Evolutionary conservation across 2,329 filamentous ascomycete species (phyloP).

Genomic region (Myotisia sp.): DNA sequence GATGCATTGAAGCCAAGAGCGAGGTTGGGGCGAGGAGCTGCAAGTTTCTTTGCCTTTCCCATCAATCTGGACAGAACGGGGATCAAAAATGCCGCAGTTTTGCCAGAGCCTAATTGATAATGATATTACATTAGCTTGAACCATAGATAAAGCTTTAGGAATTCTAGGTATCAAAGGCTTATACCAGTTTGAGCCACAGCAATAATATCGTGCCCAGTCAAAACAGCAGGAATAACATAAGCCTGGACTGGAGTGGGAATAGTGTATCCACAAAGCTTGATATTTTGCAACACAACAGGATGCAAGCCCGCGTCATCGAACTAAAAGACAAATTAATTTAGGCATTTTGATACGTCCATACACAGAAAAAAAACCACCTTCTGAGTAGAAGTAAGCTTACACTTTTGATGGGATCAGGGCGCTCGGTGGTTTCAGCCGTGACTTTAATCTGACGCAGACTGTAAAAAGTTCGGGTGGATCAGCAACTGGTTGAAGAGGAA

Average conservation of each 20-base stretch:
- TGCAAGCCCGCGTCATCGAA: slow-evolving; percentile 75
- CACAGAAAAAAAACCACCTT: neutral
- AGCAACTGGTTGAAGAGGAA: slow-evolving; percentile 6
- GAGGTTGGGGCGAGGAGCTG: slow-evolving; percentile 58
- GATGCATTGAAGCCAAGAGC: slow-evolving; percentile 39
- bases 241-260: slow-evolving; percentile 74
- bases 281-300: slow-evolving; percentile 65
- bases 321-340: slow-evolving; percentile 24
- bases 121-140: slow-evolving; percentile 73
- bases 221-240: slow-evolving; percentile 67
- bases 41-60: slow-evolving; percentile 85
- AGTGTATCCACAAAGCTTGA: slow-evolving; percentile 56
- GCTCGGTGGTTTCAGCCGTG: slow-evolving; percentile 34
- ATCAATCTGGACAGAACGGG: slow-evolving; percentile 82
- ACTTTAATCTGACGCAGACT: slow-evolving; percentile 38
- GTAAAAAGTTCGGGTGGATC: neutral
- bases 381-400: slow-evolving; percentile 26
- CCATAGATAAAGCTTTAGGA: slow-evolving; percentile 20
- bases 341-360: too few relatives aligned
- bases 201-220: slow-evolving; percentile 66
- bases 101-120: slow-evolving; percentile 61
- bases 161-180: slow-evolving; percentile 18
- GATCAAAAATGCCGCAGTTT: slow-evolving; percentile 84
- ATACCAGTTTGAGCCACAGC: slow-evolving; percentile 84
- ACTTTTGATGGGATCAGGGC: slow-evolving; percentile 34